A percentile compares a stretch with the other conserved stretches of the same genome.
These are phyloP conservation scores for Cordyceps pruinosa DNA, from an alignment of 2,329 filamentous ascomycete genomes.

Conservation along the genomic window DNA sequence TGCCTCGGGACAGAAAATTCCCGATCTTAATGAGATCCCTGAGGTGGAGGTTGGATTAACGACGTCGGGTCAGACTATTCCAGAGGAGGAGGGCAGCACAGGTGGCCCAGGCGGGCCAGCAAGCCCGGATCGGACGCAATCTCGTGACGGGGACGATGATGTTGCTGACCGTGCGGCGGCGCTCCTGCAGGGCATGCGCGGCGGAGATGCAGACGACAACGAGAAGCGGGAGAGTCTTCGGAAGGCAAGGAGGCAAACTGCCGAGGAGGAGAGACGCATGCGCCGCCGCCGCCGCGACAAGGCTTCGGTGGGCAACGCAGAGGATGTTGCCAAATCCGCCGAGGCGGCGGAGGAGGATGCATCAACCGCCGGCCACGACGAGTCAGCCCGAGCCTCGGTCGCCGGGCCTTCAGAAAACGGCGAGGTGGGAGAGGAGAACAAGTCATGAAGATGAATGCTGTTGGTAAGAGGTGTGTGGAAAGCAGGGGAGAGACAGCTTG, in stretches of 20 bases:
- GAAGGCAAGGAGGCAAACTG: slow-evolving; percentile 58
- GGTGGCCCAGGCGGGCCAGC: slow-evolving; percentile 42
- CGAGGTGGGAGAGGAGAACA: slow-evolving; percentile 13
- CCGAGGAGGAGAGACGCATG: slow-evolving; percentile 68
- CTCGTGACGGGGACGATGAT: slow-evolving; percentile 54
- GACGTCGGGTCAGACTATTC: slow-evolving; percentile 30
- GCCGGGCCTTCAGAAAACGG: not conserved
- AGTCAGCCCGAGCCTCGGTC: not conserved
- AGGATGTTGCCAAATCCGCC: slow-evolving; percentile 16
- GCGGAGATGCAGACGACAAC: slow-evolving; percentile 51
- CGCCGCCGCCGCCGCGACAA: slow-evolving; percentile 62
- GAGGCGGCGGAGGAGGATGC: slow-evolving; percentile 20
- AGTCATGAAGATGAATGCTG: not conserved
- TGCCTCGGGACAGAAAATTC: slow-evolving; percentile 83
- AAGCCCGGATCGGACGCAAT: slow-evolving; percentile 25
- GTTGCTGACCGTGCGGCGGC: slow-evolving; percentile 79
- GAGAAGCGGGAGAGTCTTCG: slow-evolving; percentile 56
- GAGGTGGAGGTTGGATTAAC: slow-evolving; percentile 41
- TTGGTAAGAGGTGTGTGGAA: not conserved
- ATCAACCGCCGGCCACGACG: slow-evolving; percentile 13
- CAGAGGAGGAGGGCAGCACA: slow-evolving; percentile 38
- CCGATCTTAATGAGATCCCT: slow-evolving; percentile 56
- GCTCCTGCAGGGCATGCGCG: slow-evolving; percentile 75
- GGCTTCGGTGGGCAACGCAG: slow-evolving; percentile 32
- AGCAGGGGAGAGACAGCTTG: not conserved